Percentiles rank a stretch among this genome's conserved stretches.
Evolutionary conservation across 495 filamentous ascomycete species (phyloP).

Genomic region (Staphylotrichum tortipilum): DNA sequence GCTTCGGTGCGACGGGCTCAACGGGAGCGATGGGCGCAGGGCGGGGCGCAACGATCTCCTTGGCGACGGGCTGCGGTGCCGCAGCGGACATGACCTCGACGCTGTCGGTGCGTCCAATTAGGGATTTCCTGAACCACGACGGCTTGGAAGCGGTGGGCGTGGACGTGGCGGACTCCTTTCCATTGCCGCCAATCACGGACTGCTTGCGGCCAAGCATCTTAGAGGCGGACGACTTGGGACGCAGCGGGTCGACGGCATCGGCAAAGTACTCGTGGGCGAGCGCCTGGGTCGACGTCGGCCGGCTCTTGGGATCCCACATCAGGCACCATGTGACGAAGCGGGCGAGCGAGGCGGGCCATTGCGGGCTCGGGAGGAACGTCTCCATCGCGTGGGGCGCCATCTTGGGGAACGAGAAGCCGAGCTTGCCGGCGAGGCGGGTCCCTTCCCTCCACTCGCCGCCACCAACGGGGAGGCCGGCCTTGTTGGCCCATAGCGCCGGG

Average conservation of each 20-base stretch:
- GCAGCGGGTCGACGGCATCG: constrained; percentile 88
- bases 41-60: constrained; percentile 34
- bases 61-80: constrained; percentile 10
- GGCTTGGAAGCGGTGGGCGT: constrained; percentile 61
- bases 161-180: constrained; percentile 58
- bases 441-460: constrained; percentile 98
- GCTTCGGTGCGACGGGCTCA: constrained; percentile 46
- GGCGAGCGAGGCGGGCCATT: constrained; percentile 82
- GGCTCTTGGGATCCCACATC: constrained; percentile 95
- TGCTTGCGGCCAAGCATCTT: constrained; percentile 79
- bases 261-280: constrained; percentile 89
- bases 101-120: constrained; percentile 57
- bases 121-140: constrained; percentile 92
- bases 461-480: constrained; percentile 74
- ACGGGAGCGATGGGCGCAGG: constrained; percentile 52
- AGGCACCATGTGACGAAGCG: constrained; percentile 97
- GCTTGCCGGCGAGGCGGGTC: constrained; percentile 80
- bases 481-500: constrained; percentile 96
- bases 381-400: constrained; percentile 99
- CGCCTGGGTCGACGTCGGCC: constrained; percentile 92
- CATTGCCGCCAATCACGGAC: constrained; percentile 60
- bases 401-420: constrained; percentile 98
- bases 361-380: constrained; percentile 76
- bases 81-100: constrained; percentile 28
- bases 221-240: constrained; percentile 84